Conservation (phyloP, 2,329 filamentous ascomycete genomes). For the Sphaerostilbella broomeana region DNA sequence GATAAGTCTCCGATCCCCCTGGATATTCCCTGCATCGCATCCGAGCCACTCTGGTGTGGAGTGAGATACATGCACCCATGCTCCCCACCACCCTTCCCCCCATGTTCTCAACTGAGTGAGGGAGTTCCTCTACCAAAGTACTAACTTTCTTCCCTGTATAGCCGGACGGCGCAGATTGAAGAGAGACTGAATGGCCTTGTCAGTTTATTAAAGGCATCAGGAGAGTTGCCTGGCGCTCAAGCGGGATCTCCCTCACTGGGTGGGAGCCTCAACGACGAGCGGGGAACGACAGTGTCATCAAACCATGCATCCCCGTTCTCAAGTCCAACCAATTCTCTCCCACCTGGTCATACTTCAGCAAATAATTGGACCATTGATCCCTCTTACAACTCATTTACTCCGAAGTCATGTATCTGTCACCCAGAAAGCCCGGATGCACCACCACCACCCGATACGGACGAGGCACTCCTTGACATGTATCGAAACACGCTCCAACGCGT, state of each 20-base stretch:
- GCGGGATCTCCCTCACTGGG: slow-evolving; percentile 2
- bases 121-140: too few relatives aligned
- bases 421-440: slow-evolving; percentile 33
- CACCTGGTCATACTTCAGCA: slow-evolving; percentile 11
- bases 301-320: slow-evolving; percentile 3
- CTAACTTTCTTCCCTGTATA: too few relatives aligned
- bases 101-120: too few relatives aligned
- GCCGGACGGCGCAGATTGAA: slow-evolving; percentile 44
- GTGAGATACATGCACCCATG: too few relatives aligned
- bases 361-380: slow-evolving; percentile 30
- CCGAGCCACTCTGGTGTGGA: too few relatives aligned
- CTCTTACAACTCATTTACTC: slow-evolving; percentile 40
- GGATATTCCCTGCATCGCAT: too few relatives aligned
- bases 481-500: slow-evolving; percentile 35
- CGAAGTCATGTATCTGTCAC: slow-evolving; percentile 42
- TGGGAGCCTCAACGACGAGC: slow-evolving; percentile 2
- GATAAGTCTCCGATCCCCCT: too few relatives aligned
- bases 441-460: slow-evolving; percentile 38
- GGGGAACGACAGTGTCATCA: slow-evolving; percentile 4
- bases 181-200: slow-evolving; percentile 44
- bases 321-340: slow-evolving; percentile 17
- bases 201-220: slow-evolving; percentile 39
- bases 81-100: too few relatives aligned
- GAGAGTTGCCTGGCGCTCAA: slow-evolving; percentile 24
- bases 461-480: slow-evolving; percentile 39